These are phyloP conservation scores for Capsicum baccatum DNA, from an alignment of 257 asterid species.

Conservation along the genomic window DNA sequence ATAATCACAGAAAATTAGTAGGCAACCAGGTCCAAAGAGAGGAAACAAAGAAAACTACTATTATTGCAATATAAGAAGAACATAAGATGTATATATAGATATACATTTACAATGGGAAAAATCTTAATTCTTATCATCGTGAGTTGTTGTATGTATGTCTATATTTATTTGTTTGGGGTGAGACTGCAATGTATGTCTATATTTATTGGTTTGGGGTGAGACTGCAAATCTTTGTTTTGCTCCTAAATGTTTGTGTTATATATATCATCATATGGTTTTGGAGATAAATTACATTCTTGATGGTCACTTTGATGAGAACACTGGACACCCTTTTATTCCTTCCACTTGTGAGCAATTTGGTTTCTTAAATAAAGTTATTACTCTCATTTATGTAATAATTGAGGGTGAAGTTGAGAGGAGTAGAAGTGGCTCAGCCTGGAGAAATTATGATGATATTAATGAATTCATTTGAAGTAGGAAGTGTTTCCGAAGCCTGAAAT, in stretches of 20 bases:
- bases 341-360: constrained; percentile 68
- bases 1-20: too few species aligned
- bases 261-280: too few species aligned
- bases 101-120: too few species aligned
- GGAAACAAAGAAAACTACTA: too few species aligned
- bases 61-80: too few species aligned
- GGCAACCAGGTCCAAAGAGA: too few species aligned
- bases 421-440: constrained; percentile 94
- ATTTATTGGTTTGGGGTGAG: too few species aligned
- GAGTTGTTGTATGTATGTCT: constrained; percentile 84
- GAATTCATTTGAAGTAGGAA: constrained; percentile 92
- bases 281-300: constrained; percentile 44
- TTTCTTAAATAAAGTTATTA: constrained; percentile 60
- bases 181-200: constrained; percentile 46
- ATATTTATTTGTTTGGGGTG: too few species aligned
- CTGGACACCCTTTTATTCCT: constrained; percentile 73
- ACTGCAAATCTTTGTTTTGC: too few species aligned
- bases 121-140: constrained; percentile 46
- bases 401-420: constrained; percentile 43
- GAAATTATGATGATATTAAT: constrained; percentile 92
- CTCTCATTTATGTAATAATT: constrained; percentile 64
- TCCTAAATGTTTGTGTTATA: too few species aligned
- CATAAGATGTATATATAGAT: too few species aligned
- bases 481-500: constrained; percentile 74
- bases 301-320: constrained; percentile 66